Percentiles rank a stretch among this genome's conserved stretches.
Evolutionary conservation across 2,329 filamentous ascomycete genomes (phyloP).

Genomic region (Clonostachys chloroleuca): DNA sequence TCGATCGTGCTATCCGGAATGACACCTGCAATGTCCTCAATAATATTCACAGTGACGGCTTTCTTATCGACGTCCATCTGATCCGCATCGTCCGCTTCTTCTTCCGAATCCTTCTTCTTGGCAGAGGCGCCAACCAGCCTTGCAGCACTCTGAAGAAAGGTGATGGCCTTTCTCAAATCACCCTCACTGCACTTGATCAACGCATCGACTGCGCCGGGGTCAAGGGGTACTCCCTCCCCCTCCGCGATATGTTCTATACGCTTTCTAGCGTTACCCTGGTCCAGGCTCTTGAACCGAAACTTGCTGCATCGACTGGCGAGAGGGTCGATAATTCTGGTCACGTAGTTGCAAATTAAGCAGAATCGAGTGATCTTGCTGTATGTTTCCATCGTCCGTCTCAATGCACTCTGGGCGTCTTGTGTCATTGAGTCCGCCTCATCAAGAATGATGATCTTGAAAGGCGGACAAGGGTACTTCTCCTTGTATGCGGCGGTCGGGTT

Average conservation of each 20-base stretch:
- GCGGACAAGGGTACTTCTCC: conserved; percentile 81
- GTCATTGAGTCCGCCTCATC: conserved; percentile 99
- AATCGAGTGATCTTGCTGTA: conserved; percentile 96
- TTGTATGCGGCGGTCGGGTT: conserved; percentile 70
- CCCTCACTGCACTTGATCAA: conserved; percentile 87
- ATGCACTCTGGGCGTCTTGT: conserved; percentile 90
- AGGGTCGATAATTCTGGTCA: conserved; percentile 96
- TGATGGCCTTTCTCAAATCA: conserved; percentile 93
- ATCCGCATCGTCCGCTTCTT: conserved; percentile 51
- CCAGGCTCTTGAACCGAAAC: conserved; percentile 95
- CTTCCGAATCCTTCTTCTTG: conserved; percentile 40
- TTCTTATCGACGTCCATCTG: conserved; percentile 59
- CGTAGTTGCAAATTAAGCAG: conserved; percentile 97
- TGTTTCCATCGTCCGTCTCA: conserved; percentile 96
- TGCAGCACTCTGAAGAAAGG: conserved; percentile 92
- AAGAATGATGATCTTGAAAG: conserved; percentile 98
- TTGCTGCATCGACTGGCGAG: conserved; percentile 91
- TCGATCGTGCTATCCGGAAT: conserved; percentile 76
- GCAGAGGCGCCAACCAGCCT: conserved; percentile 70
- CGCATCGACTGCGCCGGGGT: conserved; percentile 75
- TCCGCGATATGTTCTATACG: conserved; percentile 79
- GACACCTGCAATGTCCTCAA: conserved; percentile 95
- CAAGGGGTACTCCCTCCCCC: conserved; percentile 71
- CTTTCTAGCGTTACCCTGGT: conserved; percentile 76
- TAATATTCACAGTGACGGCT: conserved; percentile 67